Base-by-base conservation (phyloP, 441 rosid genomes). In the Brassica balearica region DNA sequence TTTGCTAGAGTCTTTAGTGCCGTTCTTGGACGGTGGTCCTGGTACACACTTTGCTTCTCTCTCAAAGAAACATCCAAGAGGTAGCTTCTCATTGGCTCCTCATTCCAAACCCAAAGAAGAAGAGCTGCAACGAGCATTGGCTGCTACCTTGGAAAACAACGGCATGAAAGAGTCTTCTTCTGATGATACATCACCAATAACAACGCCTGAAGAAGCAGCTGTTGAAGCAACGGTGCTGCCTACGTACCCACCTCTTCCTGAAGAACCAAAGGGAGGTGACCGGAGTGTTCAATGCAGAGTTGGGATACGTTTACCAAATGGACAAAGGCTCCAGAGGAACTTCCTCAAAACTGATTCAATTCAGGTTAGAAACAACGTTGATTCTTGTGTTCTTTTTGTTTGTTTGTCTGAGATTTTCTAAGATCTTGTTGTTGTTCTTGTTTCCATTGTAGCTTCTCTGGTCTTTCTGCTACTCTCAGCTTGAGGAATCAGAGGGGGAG, bases 231-330 rank as follows among this genome's bases (percentile, higher is more conserved):
- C 84, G 6, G 76, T 81, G 73, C 80, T 79, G 51, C 89, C 90
- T 63, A 69, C 82, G 22, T 95, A 85, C 78, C 99, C 91, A 36
- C 82, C 89, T 27, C 83, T 95, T 22, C 93, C 93, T 20, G 94
- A 90, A 82, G 99, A 95, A 82, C 97, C 98, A 27, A 92, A 86
- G 32, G 77, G 80, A 36, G 89, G 88, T 48, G 95, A 95, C 73
- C 89, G 89, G 61, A 87, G 83, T 72, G 81, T 90, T 36, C 82
- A 87, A 58, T 95, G 99, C 83, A 84, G 97, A 86, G 94, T 95
- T 71, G 98, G 98, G 71, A 85, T 95, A 36, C 97, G 99, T 75
- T 90, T 95, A 69, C 99, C 99, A 8, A 92, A 90, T 73, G 99
- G 99, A 38, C 93, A 85, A 62, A 90, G 97, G 79, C 81, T 87